These are phyloP conservation scores for Paraconiothyrium brasiliense DNA, from an alignment of 2,329 filamentous ascomycete species.

Conservation along the genomic window DNA sequence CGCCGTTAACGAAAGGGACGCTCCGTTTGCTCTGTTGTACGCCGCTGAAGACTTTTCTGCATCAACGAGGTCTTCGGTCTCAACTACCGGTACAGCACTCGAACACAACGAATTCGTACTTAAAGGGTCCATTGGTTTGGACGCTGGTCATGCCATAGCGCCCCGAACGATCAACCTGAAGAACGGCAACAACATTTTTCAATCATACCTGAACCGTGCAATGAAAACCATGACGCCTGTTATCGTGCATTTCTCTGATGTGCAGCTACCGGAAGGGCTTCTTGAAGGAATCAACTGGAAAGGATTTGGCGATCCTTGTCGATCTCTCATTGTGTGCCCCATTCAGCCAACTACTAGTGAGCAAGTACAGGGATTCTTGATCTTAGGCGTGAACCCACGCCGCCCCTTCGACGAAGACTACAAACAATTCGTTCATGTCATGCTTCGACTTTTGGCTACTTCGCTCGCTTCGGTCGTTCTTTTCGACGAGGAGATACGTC, in stretches of 20 bases:
- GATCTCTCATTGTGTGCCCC: slow-evolving; percentile 46
- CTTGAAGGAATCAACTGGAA: slow-evolving; percentile 41
- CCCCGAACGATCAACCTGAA: slow-evolving; percentile 34
- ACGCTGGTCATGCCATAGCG: slow-evolving; percentile 30
- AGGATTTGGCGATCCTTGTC: slow-evolving; percentile 47
- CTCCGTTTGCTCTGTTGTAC: slow-evolving; percentile 39
- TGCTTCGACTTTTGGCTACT: slow-evolving; percentile 49
- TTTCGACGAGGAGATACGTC: slow-evolving; percentile 50
- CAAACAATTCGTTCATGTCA: slow-evolving; percentile 47
- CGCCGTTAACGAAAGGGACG: slow-evolving; percentile 70
- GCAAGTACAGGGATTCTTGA: slow-evolving; percentile 51
- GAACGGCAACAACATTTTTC: slow-evolving; percentile 28
- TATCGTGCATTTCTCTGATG: slow-evolving; percentile 37
- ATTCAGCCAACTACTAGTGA: slow-evolving; percentile 47
- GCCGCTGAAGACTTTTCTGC: slow-evolving; percentile 26
- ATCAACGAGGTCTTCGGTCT: slow-evolving; percentile 17
- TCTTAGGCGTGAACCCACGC: slow-evolving; percentile 52
- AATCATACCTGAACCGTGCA: slow-evolving; percentile 44
- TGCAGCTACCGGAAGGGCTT: slow-evolving; percentile 40
- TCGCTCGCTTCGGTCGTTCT: slow-evolving; percentile 51
- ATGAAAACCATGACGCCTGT: slow-evolving; percentile 34
- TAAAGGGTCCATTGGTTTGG: slow-evolving; percentile 34
- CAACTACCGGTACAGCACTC: slow-evolving; percentile 15
- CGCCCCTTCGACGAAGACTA: slow-evolving; percentile 53
- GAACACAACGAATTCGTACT: slow-evolving; percentile 28